Evolutionary conservation across 2,329 filamentous ascomycete species (phyloP).

Genomic region (Pestalotiopsis sp.): DNA sequence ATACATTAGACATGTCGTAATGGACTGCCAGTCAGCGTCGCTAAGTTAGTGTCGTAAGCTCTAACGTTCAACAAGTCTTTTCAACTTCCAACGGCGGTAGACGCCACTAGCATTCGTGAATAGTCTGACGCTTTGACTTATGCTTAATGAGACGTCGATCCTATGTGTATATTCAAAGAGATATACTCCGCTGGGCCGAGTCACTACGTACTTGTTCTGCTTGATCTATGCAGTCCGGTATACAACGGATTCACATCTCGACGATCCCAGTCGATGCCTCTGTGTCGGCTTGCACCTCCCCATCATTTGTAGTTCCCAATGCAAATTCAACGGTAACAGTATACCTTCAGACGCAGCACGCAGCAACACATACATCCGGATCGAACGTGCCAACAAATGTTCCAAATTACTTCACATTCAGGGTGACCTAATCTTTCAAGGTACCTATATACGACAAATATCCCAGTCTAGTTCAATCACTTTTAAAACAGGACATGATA

Average conservation of each 20-base stretch:
- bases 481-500: constrained; percentile 34
- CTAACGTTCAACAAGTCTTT: not conserved
- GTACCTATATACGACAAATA: not conserved
- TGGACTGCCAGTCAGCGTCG: not conserved
- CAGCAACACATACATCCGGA: too few relatives aligned
- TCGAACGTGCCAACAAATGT: not conserved
- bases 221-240: too few relatives aligned
- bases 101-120: not conserved
- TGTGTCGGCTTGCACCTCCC: too few relatives aligned
- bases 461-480: not conserved
- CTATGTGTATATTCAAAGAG: not conserved
- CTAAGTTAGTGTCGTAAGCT: not conserved
- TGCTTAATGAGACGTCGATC: not conserved
- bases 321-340: too few relatives aligned
- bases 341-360: too few relatives aligned
- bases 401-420: not conserved
- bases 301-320: too few relatives aligned
- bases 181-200: not conserved
- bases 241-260: too few relatives aligned
- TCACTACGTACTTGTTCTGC: too few relatives aligned
- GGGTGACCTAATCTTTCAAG: not conserved
- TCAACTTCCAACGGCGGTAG: not conserved
- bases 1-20: not conserved
- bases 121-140: not conserved
- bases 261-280: too few relatives aligned